phyloP scores from a whole-genome alignment of 768 basidiomycete species.

The Tulasnella calospora region DNA sequence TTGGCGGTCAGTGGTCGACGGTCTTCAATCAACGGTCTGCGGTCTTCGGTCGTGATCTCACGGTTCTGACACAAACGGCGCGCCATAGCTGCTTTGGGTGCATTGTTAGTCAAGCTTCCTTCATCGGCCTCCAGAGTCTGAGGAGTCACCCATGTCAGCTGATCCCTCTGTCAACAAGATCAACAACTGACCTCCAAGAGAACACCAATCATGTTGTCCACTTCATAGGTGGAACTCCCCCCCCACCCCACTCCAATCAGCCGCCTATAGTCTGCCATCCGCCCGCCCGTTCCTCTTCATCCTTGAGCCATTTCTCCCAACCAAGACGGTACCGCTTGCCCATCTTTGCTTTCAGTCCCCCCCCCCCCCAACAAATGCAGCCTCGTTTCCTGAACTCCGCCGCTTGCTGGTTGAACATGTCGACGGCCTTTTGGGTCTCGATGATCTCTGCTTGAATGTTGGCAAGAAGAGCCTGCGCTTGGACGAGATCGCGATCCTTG shows the following conservation, averaged over 20 bases:
- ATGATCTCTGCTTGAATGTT: too few relatives aligned
- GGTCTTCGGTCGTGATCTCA: too few relatives aligned
- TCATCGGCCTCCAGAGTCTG: constrained; percentile 12
- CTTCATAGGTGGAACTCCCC: constrained; percentile 75
- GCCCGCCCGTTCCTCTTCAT: constrained; percentile 83
- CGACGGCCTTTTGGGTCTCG: constrained; percentile 66
- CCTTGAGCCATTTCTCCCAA: too few relatives aligned
- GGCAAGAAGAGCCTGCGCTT: too few relatives aligned
- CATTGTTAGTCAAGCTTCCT: not conserved
- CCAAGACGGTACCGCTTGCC: constrained; percentile 77
- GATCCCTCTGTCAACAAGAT: not conserved
- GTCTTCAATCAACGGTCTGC: too few relatives aligned
- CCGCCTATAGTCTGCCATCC: constrained; percentile 83
- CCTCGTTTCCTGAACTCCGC: constrained; percentile 59
- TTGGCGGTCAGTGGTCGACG: too few relatives aligned
- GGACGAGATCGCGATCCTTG: too few relatives aligned
- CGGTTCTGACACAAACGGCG: too few relatives aligned
- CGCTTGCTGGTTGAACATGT: constrained; percentile 62
- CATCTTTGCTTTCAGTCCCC: constrained; percentile 69
- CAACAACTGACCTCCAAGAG: constrained; percentile 65
- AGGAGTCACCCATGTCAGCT: not conserved
- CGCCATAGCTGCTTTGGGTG: not conserved
- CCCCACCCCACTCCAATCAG: constrained; percentile 89
- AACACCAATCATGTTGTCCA: constrained; percentile 80
- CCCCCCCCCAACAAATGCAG: constrained; percentile 61